Conservation (phyloP, 2,329 filamentous ascomycete species). For the Fusarium udum region DNA sequence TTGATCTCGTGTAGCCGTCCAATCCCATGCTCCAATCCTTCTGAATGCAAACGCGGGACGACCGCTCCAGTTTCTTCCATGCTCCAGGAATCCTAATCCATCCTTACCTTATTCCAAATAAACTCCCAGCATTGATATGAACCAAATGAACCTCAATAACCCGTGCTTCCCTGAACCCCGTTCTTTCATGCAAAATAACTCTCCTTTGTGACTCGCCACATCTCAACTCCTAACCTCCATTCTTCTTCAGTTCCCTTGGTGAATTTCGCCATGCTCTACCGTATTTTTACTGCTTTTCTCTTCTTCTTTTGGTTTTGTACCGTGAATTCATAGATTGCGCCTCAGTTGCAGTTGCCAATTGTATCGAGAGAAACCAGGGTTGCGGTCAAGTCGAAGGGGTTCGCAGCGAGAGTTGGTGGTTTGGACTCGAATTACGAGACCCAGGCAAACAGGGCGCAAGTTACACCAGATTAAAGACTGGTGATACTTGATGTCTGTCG, state of each 20-base stretch:
- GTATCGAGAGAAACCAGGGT: not conserved
- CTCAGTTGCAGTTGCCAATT: not conserved
- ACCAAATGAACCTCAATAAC: slow-evolving; percentile 13
- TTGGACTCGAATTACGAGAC: not conserved
- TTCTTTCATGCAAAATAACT: slow-evolving; percentile 4
- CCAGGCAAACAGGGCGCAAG: not conserved
- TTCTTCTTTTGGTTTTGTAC: not conserved
- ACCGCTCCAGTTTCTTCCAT: slow-evolving; percentile 36
- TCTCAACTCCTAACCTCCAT: not conserved
- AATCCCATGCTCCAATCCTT: slow-evolving; percentile 34
- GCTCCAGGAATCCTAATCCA: slow-evolving; percentile 24
- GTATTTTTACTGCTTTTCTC: not conserved
- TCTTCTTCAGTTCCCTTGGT: not conserved
- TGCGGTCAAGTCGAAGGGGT: not conserved
- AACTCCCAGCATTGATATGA: slow-evolving; percentile 35
- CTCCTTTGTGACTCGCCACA: not conserved
- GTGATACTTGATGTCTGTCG: not conserved
- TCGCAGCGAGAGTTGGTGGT: not conserved
- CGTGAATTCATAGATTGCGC: not conserved
- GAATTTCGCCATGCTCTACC: not conserved
- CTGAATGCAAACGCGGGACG: slow-evolving; percentile 38
- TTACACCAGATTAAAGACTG: not conserved
- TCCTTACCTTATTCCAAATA: slow-evolving; percentile 24
- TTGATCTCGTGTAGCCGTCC: slow-evolving; percentile 38
- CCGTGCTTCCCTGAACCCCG: not conserved